phyloP scores from a whole-genome alignment of 768 basidiomycete species.

The Leccinum aurantiacum region DNA sequence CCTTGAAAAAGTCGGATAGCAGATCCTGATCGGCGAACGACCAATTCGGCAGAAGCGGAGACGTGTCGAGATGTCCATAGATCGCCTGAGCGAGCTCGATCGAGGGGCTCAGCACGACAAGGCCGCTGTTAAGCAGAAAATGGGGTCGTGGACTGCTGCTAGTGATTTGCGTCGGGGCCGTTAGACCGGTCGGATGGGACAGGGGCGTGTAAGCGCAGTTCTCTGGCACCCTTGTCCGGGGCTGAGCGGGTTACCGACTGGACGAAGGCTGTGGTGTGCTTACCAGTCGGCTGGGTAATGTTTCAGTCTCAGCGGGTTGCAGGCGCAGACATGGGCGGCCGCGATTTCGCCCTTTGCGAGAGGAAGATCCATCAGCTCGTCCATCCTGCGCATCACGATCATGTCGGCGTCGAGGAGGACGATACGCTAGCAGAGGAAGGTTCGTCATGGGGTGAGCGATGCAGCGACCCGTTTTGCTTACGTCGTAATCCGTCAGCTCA shows the following conservation, averaged over 20 bases:
- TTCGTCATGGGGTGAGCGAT: neutral
- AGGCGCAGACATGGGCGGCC: slow-evolving; percentile 88
- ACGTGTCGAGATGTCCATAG: slow-evolving; percentile 41
- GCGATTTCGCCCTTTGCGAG: slow-evolving; percentile 75
- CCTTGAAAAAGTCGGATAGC: slow-evolving; percentile 74
- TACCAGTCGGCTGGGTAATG: slow-evolving; percentile 93
- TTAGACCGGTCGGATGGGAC: slow-evolving; percentile 44
- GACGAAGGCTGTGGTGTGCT: slow-evolving; percentile 10
- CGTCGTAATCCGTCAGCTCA: slow-evolving; percentile 67
- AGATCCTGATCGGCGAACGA: slow-evolving; percentile 95
- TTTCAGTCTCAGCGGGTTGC: slow-evolving; percentile 80
- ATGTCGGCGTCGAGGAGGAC: slow-evolving; percentile 89
- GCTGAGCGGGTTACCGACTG: slow-evolving; percentile 1
- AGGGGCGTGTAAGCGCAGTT: slow-evolving; percentile 82
- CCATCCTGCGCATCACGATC: slow-evolving; percentile 82
- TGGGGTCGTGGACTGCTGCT: slow-evolving; percentile 66
- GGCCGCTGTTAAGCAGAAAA: slow-evolving; percentile 85
- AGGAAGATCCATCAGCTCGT: slow-evolving; percentile 57
- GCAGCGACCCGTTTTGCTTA: slow-evolving; percentile 27
- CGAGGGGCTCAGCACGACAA: slow-evolving; percentile 83
- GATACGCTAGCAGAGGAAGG: slow-evolving; percentile 52
- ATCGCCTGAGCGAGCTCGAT: slow-evolving; percentile 51
- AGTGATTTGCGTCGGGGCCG: slow-evolving; percentile 44
- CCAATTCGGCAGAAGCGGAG: slow-evolving; percentile 53
- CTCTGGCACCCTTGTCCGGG: slow-evolving; percentile 67